A percentile compares a stretch with the other conserved stretches of the same genome.
phyloP scores from a whole-genome alignment of 345 rosid species.

The Arabidopsis arenosa region DNA sequence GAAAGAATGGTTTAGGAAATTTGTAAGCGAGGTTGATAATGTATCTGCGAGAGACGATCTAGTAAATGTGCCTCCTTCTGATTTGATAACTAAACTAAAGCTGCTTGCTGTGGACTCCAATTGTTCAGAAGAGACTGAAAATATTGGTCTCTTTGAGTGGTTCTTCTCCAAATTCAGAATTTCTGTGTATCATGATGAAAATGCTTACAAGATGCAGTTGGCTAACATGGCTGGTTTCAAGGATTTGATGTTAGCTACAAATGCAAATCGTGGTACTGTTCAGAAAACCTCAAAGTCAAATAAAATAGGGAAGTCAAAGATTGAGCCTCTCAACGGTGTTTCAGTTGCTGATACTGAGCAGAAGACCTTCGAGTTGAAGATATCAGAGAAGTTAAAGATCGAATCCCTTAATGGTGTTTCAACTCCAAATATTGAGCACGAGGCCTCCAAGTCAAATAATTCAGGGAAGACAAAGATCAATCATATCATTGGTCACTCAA shows the following conservation, averaged over 20 bases:
- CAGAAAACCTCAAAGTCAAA: slow-evolving; percentile 49
- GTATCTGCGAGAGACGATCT: slow-evolving; percentile 53
- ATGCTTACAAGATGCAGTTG: slow-evolving; percentile 61
- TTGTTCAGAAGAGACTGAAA: slow-evolving; percentile 50
- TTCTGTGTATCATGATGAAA: slow-evolving; percentile 66
- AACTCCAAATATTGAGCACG: slow-evolving; percentile 44
- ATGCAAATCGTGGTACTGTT: slow-evolving; percentile 21
- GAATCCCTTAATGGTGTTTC: slow-evolving; percentile 47
- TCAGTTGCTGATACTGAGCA: slow-evolving; percentile 46
- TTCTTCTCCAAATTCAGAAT: slow-evolving; percentile 86
- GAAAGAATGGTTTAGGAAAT: slow-evolving; percentile 60
- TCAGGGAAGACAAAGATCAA: slow-evolving; percentile 22
- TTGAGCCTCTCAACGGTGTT: slow-evolving; percentile 48
- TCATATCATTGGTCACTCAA: slow-evolving; percentile 22
- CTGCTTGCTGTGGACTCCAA: slow-evolving; percentile 59
- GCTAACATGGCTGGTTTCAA: slow-evolving; percentile 55
- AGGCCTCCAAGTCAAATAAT: slow-evolving; percentile 25
- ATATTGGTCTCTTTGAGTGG: slow-evolving; percentile 61
- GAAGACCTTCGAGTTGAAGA: slow-evolving; percentile 30
- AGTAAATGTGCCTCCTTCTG: slow-evolving; percentile 51
- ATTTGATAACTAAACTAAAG: slow-evolving; percentile 65
- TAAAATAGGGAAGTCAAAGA: slow-evolving; percentile 46
- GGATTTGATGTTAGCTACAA: slow-evolving; percentile 42
- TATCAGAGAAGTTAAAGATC: slow-evolving; percentile 12
- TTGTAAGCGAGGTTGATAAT: slow-evolving; percentile 50